A percentile compares a stretch with the other conserved stretches of the same genome.
Conservation (phyloP, 108 stramenopile species). For the Nitzschia inconspicua region DNA sequence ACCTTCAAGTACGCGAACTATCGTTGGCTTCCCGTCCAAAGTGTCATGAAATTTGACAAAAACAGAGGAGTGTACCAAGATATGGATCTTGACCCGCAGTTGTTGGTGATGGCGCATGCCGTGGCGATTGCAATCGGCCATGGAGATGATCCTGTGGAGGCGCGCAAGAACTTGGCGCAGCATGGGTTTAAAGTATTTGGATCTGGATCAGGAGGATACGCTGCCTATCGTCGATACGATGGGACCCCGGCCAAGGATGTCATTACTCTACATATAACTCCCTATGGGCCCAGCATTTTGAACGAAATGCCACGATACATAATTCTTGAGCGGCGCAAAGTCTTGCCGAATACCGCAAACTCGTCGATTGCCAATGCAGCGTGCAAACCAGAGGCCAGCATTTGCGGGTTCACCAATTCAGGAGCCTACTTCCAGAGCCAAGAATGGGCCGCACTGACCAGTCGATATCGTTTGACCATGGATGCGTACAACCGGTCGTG, state of each 20-base stretch:
- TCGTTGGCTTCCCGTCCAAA: slow-evolving; percentile 60
- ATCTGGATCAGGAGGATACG: slow-evolving; percentile 52
- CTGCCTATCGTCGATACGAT: slow-evolving; percentile 38
- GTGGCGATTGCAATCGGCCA: slow-evolving; percentile 62
- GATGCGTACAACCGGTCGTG: slow-evolving; percentile 51
- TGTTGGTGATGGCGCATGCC: slow-evolving; percentile 39
- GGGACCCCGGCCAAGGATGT: not conserved
- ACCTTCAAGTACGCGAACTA: slow-evolving; percentile 39
- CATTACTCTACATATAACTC: slow-evolving; percentile 57
- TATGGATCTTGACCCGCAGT: slow-evolving; percentile 54
- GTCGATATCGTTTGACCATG: slow-evolving; percentile 44
- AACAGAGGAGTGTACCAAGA: slow-evolving; percentile 56
- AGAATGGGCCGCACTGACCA: slow-evolving; percentile 62
- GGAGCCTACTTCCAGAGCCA: slow-evolving; percentile 75
- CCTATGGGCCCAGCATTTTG: slow-evolving; percentile 66
- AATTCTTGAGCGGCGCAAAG: slow-evolving; percentile 37
- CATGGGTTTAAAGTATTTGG: slow-evolving; percentile 38
- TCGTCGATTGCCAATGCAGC: slow-evolving; percentile 17
- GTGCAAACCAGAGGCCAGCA: slow-evolving; percentile 4
- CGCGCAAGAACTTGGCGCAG: slow-evolving; percentile 14
- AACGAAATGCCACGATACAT: slow-evolving; percentile 67
- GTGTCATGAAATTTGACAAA: slow-evolving; percentile 45
- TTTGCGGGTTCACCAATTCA: slow-evolving; percentile 40
- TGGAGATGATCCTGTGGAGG: slow-evolving; percentile 30
- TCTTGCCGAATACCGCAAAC: too few relatives aligned